A percentile compares a stretch with the other conserved stretches of the same genome.
phyloP scores from a whole-genome alignment of 2,329 filamentous ascomycete species.

The Aspergillus viridinutans region DNA sequence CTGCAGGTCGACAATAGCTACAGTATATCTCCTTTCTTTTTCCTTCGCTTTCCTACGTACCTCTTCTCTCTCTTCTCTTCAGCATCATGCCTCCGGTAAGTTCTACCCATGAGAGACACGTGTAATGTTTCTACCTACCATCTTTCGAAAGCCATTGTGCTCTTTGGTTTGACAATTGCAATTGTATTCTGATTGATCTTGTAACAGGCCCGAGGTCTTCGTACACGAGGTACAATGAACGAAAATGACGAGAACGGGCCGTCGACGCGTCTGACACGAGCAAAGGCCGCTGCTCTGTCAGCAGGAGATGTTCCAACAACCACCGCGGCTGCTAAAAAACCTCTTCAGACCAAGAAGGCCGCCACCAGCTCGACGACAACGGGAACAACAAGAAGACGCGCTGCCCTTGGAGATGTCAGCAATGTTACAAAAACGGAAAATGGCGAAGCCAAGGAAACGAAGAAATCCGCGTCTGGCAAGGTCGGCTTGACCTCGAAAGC shows the following conservation, averaged over 20 bases:
- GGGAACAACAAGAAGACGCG: conserved; percentile 65
- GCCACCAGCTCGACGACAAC: conserved; percentile 43
- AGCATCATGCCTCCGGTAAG: conserved; percentile 56
- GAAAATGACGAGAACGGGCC: conserved; percentile 90
- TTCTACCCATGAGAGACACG: background rate
- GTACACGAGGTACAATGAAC: conserved; percentile 73
- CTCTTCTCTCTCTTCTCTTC: conserved; percentile 22
- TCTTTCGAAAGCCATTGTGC: conserved; percentile 3
- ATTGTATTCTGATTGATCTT: conserved; percentile 35
- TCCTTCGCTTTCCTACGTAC: conserved; percentile 16
- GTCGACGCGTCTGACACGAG: conserved; percentile 82
- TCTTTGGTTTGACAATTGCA: conserved; percentile 7
- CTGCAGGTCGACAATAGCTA: conserved; percentile 26
- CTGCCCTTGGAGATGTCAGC: conserved; percentile 88
- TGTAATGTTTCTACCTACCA: background rate
- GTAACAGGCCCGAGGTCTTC: conserved; percentile 62
- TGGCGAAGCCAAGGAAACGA: conserved; percentile 60
- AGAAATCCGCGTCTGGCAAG: conserved; percentile 66
- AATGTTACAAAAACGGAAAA: conserved; percentile 73
- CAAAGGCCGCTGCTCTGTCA: conserved; percentile 72
- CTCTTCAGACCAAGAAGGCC: conserved; percentile 67
- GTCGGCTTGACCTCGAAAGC: conserved; percentile 72
- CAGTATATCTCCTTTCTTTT: conserved; percentile 21
- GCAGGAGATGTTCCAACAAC: conserved; percentile 45
- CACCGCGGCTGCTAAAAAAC: conserved; percentile 60